A percentile compares a stretch with the other conserved stretches of the same genome.
phyloP scores from a whole-genome alignment of 805 yeast species.

The Sugiyamaella lignohabitans region DNA sequence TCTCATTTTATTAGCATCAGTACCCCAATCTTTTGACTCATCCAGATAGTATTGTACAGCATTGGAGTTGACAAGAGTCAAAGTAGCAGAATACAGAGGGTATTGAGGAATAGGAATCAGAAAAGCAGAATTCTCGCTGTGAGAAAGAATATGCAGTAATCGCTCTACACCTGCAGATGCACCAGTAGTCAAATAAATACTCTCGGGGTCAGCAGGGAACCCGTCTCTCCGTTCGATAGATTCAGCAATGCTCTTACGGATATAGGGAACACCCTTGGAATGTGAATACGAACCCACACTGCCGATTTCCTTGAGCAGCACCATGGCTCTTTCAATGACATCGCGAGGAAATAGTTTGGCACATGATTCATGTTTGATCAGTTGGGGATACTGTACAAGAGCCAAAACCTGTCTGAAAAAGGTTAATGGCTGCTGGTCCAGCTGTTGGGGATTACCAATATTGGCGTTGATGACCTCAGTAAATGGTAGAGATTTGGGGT shows the following conservation, averaged over 20 bases:
- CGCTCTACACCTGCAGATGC: slow-evolving; percentile 92
- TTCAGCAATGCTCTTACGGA: slow-evolving; percentile 73
- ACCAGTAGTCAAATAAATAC: slow-evolving; percentile 83
- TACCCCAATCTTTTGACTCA: slow-evolving; percentile 79
- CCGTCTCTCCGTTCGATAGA: slow-evolving; percentile 81
- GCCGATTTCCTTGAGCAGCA: slow-evolving; percentile 55
- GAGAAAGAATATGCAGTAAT: slow-evolving; percentile 62
- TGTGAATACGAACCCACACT: slow-evolving; percentile 94
- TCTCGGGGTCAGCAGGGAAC: slow-evolving; percentile 54
- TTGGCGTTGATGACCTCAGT: slow-evolving; percentile 76
- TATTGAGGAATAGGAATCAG: slow-evolving; percentile 97
- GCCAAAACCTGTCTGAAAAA: slow-evolving; percentile 90
- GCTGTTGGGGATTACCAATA: slow-evolving; percentile 97
- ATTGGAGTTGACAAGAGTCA: slow-evolving; percentile 74
- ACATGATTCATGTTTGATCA: slow-evolving; percentile 38
- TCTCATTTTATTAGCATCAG: slow-evolving; percentile 48
- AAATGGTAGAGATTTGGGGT: slow-evolving; percentile 67
- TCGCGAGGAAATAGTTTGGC: slow-evolving; percentile 49
- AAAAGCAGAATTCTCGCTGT: slow-evolving; percentile 55
- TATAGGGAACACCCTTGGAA: slow-evolving; percentile 75
- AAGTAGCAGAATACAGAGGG: slow-evolving; percentile 93
- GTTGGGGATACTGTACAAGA: slow-evolving; percentile 74
- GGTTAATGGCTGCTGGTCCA: slow-evolving; percentile 91
- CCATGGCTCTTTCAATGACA: slow-evolving; percentile 63
- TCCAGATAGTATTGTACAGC: slow-evolving; percentile 83